These are phyloP conservation scores for Trichoderma aggressivum DNA, from an alignment of 2,329 filamentous ascomycete genomes.

Conservation along the genomic window DNA sequence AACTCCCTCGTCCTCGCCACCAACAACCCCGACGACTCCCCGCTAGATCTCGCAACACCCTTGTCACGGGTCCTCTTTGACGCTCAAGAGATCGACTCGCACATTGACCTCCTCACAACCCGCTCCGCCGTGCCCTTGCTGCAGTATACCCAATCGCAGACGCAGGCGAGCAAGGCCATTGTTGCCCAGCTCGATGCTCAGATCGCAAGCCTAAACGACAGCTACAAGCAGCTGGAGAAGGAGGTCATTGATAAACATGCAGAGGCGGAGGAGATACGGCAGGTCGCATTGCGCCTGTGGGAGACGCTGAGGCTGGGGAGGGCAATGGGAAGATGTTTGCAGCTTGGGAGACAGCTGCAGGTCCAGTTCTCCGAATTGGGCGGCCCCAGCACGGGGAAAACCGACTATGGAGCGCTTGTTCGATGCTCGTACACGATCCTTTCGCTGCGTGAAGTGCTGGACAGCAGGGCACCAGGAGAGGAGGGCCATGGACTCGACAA, in stretches of 20 bases:
- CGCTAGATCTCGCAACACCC: slow-evolving; percentile 89
- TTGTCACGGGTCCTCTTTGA: slow-evolving; percentile 93
- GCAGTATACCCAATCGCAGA: slow-evolving; percentile 71
- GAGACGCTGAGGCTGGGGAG: slow-evolving; percentile 74
- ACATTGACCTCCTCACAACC: slow-evolving; percentile 86
- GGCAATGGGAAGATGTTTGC: slow-evolving; percentile 72
- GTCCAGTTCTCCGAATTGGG: slow-evolving; percentile 70
- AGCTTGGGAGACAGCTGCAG: slow-evolving; percentile 81
- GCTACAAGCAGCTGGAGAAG: slow-evolving; percentile 79
- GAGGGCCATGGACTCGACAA: slow-evolving; percentile 74
- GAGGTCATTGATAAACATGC: slow-evolving; percentile 85
- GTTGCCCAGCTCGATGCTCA: slow-evolving; percentile 75
- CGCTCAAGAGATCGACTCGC: slow-evolving; percentile 92
- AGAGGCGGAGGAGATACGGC: slow-evolving; percentile 76
- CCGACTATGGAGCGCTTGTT: slow-evolving; percentile 77
- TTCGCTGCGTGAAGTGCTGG: slow-evolving; percentile 69
- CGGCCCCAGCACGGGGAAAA: slow-evolving; percentile 48
- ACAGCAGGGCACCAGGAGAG: slow-evolving; percentile 62
- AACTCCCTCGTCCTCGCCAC: slow-evolving; percentile 85
- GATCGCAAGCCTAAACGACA: slow-evolving; percentile 74
- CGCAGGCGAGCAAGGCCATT: slow-evolving; percentile 67
- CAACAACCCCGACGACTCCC: slow-evolving; percentile 86
- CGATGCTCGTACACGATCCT: slow-evolving; percentile 77
- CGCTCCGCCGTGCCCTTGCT: slow-evolving; percentile 79
- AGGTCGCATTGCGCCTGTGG: slow-evolving; percentile 75